These are phyloP conservation scores for Metarhizium robertsii DNA, from an alignment of 2,329 filamentous ascomycete genomes.

Conservation along the genomic window DNA sequence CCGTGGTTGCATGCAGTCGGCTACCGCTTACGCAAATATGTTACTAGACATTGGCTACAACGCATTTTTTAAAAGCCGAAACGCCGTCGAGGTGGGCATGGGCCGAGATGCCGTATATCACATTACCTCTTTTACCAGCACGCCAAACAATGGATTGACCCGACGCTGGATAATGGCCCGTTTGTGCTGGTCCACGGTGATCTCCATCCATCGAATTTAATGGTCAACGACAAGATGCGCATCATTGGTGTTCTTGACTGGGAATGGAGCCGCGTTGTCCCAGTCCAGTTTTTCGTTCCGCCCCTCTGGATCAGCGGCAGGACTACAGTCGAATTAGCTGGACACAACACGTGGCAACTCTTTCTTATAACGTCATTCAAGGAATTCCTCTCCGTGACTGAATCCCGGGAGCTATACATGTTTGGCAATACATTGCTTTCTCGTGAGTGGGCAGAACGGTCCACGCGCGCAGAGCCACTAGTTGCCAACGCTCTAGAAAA, in stretches of 20 bases:
- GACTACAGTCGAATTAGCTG: not conserved
- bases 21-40: not conserved
- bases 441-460: not conserved
- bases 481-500: conserved; percentile 1
- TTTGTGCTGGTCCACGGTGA: not conserved
- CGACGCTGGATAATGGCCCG: not conserved
- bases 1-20: not conserved
- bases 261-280: not conserved
- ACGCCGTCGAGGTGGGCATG: not conserved
- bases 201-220: not conserved
- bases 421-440: not conserved
- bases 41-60: not conserved
- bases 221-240: not conserved
- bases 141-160: not conserved
- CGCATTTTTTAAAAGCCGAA: not conserved
- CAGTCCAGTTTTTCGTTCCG: not conserved
- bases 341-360: not conserved
- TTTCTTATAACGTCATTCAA: not conserved
- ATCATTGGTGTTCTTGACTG: not conserved
- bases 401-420: not conserved
- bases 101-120: not conserved
- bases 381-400: not conserved
- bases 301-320: not conserved
- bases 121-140: not conserved
- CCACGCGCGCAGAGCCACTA: not conserved